phyloP scores from a whole-genome alignment of 345 rosid species.

The Arabis hirsuta region DNA sequence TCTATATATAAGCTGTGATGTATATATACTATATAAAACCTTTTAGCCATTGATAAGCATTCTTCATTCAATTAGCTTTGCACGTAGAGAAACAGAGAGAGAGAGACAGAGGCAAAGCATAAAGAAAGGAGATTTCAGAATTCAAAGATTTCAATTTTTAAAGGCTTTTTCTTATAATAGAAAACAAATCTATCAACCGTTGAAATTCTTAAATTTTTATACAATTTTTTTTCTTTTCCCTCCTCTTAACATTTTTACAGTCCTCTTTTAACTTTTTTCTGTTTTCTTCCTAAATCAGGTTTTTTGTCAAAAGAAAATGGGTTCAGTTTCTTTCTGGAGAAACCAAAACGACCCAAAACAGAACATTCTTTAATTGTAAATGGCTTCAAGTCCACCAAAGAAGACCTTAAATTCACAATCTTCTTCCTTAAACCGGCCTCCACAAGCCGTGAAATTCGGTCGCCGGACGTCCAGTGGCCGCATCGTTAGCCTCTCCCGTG shows the following conservation, averaged over 20 bases:
- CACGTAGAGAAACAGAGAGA: conserved; percentile 2
- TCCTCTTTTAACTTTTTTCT: conserved; percentile 7
- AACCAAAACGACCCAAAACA: conserved; percentile 37
- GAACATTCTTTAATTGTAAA: conserved; percentile 26
- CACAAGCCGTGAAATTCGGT: conserved; percentile 60
- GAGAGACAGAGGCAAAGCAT: conserved; percentile 34
- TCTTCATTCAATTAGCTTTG: conserved; percentile 24
- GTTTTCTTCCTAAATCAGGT: conserved; percentile 30
- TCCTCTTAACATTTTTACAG: conserved; percentile 33
- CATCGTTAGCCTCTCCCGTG: conserved; percentile 66
- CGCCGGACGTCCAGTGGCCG: conserved; percentile 77
- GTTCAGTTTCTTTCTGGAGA: conserved; percentile 42
- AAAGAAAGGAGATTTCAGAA: conserved; percentile 41
- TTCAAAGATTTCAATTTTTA: conserved; percentile 19
- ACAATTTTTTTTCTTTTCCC: conserved; percentile 24
- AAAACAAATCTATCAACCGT: conserved; percentile 36
- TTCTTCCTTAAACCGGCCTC: conserved; percentile 57
- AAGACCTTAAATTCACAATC: conserved; percentile 53
- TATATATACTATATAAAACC: conserved; percentile 4
- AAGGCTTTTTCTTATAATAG: conserved; percentile 36
- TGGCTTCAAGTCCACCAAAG: conserved; percentile 51
- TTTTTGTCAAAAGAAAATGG: conserved; percentile 44
- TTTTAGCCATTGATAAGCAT: conserved; percentile 5
- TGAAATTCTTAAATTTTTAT: neutral
- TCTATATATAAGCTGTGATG: conserved; percentile 17